A percentile compares a stretch with the other conserved stretches of the same genome.
These are phyloP conservation scores for Stellera chamaejasme DNA, from an alignment of 345 rosid species.

Conservation along the genomic window DNA sequence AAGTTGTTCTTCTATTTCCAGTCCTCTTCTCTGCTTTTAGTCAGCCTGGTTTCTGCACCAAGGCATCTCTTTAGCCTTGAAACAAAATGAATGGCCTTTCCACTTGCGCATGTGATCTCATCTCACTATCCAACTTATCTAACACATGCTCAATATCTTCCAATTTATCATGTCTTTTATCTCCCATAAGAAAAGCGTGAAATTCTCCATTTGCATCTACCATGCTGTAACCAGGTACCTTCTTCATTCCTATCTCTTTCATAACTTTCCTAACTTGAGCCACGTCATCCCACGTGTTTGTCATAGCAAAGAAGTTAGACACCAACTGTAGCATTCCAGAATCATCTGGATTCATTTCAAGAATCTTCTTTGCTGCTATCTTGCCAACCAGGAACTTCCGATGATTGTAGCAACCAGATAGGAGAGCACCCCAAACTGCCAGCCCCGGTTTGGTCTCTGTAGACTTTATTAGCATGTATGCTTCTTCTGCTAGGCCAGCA, in stretches of 20 bases:
- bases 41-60: constrained; percentile 11
- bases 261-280: constrained; percentile 50
- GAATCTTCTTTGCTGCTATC: constrained; percentile 49
- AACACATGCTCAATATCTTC: constrained; percentile 29
- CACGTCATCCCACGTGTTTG: constrained; percentile 48
- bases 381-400: constrained; percentile 46
- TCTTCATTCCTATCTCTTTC: constrained; percentile 44
- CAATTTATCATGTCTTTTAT: constrained; percentile 40
- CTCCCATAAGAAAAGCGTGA: constrained; percentile 53
- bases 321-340: constrained; percentile 53
- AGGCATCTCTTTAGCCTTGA: not conserved
- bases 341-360: constrained; percentile 45
- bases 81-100: constrained; percentile 1
- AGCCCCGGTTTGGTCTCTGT: constrained; percentile 34
- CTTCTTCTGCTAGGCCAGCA: constrained; percentile 60
- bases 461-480: constrained; percentile 41
- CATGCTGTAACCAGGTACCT: constrained; percentile 56
- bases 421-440: constrained; percentile 68
- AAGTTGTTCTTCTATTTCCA: too few species aligned
- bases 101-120: constrained; percentile 16
- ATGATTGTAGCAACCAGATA: constrained; percentile 65
- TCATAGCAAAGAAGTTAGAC: constrained; percentile 60
- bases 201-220: constrained; percentile 52
- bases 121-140: constrained; percentile 37
- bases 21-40: constrained; percentile 10